phyloP scores from a whole-genome alignment of 257 asterid species.

The Solanum pimpinellifolium region DNA sequence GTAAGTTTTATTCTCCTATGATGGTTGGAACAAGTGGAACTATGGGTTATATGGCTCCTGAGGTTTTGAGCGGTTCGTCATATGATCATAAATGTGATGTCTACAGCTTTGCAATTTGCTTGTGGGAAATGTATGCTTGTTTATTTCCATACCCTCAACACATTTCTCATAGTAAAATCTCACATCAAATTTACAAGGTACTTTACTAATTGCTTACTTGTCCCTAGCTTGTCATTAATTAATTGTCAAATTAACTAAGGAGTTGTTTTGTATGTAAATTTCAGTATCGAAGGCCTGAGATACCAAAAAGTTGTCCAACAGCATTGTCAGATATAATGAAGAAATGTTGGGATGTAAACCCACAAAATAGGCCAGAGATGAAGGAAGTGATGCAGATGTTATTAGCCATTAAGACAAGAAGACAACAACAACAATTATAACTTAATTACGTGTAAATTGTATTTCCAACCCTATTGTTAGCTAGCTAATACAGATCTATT shows the following conservation, averaged over 20 bases:
- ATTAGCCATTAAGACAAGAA: neutral
- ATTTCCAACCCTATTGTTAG: too few relatives aligned
- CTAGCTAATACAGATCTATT: too few relatives aligned
- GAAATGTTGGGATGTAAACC: constrained; percentile 8
- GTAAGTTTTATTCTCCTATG: too few relatives aligned
- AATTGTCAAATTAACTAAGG: too few relatives aligned
- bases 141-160: neutral
- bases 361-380: constrained; percentile 16
- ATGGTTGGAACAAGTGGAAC: constrained; percentile 6
- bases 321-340: neutral
- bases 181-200: neutral
- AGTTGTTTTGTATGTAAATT: too few relatives aligned
- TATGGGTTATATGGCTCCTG: constrained; percentile 15
- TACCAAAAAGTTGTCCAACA: neutral
- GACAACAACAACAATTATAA: neutral
- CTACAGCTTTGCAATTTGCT: constrained; percentile 17
- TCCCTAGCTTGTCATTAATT: too few relatives aligned
- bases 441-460: too few relatives aligned
- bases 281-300: neutral
- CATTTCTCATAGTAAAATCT: neutral
- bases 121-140: constrained; percentile 14
- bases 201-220: too few relatives aligned
- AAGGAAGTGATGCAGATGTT: neutral
- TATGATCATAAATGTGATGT: constrained; percentile 18
- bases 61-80: neutral